Evolutionary conservation across 345 rosid species (phyloP), one percentile per base, ranked within the genome.

Genomic region (Aquilaria malaccensis): DNA sequence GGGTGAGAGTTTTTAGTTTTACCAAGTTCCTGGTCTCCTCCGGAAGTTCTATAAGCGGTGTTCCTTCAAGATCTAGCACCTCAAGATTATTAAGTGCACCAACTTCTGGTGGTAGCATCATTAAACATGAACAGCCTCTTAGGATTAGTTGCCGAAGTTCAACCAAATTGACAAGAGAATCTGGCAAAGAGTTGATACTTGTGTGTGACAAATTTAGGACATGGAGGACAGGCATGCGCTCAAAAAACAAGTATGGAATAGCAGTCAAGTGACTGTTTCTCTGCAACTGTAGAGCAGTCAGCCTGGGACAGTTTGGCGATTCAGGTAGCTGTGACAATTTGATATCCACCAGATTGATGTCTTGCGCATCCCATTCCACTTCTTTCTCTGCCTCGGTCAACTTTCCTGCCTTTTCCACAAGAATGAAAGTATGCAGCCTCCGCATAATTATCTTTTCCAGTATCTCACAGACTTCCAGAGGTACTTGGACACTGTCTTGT

Each of bases 121-220:
- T 66, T 6, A 74, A 49, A 47, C 61, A 56, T 10, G 57, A 59
- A 61, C 78, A 74, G 11, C 52, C 9, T 1, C 47, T 74, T 15
- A 59, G 15, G 53, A 58, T 59, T 45, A 75, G 56, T 32, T 58
- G 59, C 51, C 47, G 59, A 7, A 75, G 74, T 12, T 14, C 33
- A 41, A 30, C 31, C 62, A 70, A 59, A 43, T 29, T 41, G 30
- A 52, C 50, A 3, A 63, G 52, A 7, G 79, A 63, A 3, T 63
- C 63, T 13, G 75, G 72, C 57, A 70, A 63, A 50, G 69, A 43
- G 53, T 64, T 75, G 48, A 70, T 67, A 43, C 60, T 46, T 59
- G 79, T 75, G 52, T 61, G 2, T 22, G 70, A 70, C 52, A 70
- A 29, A 63, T 67, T 47, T 2, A 75, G 62, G 5, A 66, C 58